Evolutionary conservation across 768 basidiomycete genomes (phyloP), one percentile per base, ranked within the genome.

Genomic region (Mycena capillaripes): DNA sequence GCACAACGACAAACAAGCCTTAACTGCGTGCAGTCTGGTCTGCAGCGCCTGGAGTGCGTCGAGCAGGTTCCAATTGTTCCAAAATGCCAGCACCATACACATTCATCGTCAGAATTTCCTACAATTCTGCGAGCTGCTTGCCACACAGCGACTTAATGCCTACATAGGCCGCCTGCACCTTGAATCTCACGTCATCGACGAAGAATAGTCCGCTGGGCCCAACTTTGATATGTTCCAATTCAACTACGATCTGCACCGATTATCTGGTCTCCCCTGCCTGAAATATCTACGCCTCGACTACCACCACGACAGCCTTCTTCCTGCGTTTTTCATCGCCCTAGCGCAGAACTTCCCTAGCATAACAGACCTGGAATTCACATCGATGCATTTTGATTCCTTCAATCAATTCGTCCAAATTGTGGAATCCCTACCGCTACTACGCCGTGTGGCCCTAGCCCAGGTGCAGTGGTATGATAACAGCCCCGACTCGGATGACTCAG

Each of bases 101-200:
- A 52, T 71, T 9, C 11, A 66, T 36, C 40, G 57, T n/a, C 2
- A 38, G 1, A 71, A 71, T 36, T 55, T 71, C 17, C 36, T 4
- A 2, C 38, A 44, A 12, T 66, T 71, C 40, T 60, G 58, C 32
- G 40, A 66, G 30, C 57, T 71, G 11, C 57, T 71, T 23, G 57
- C 58, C 9, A 38, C 14, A 16, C 64, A 66, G 38, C 48, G 58
- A 42, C 56, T 66, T 8, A 66, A 55, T 23, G 10, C 30, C 6
- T 66, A 66, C 57, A 66, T 71, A 19, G 70, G 64, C 38, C 50
- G 70, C 30, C 44, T 71, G 7, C 30, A 61, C 38, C 70, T 71
- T 23, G 23, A 71, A 17, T 52, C 46, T 53, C 57, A 71, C 69
- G 10, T 36, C 40, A 52, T 65, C 36, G 56, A 52, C n/a, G 69